phyloP scores from a whole-genome alignment of 805 yeast species.

The Wickerhamomyces queroliae region DNA sequence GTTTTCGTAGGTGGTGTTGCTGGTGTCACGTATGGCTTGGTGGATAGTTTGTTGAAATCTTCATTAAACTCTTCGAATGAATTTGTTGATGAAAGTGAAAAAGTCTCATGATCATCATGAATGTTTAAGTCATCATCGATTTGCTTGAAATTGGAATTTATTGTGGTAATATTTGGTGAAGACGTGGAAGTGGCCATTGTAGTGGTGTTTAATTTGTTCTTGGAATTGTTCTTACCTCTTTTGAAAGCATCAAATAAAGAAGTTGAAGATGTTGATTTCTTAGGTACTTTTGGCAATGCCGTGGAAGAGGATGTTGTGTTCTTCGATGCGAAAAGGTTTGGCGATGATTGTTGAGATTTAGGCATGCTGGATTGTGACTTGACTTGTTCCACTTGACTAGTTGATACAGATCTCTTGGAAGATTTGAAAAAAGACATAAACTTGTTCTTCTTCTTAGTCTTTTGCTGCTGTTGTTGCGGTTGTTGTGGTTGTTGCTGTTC shows the following conservation, averaged over 20 bases:
- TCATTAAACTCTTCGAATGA: conserved; percentile 19
- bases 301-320: conserved; percentile 10
- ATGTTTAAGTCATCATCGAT: neutral
- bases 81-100: conserved; percentile 2
- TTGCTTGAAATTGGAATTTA: neutral
- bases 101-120: neutral
- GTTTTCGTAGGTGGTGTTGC: no score
- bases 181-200: neutral
- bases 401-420: conserved; percentile 16
- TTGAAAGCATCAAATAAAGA: conserved; percentile 22
- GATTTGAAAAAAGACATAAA: conserved; percentile 18
- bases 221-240: conserved; percentile 2
- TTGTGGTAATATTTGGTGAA: neutral
- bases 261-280: conserved; percentile 19
- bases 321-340: conserved; percentile 1
- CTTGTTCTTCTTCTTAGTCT: conserved; percentile 13
- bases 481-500: no score
- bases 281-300: conserved; percentile 10
- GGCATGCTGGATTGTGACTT: neutral
- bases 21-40: neutral
- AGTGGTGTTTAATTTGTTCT: neutral
- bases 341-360: neutral
- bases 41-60: conserved; percentile 18
- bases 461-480: neutral
- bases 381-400: conserved; percentile 6